Base-by-base conservation (phyloP, 306 rosid species). In the Abrus pulchellus region DNA sequence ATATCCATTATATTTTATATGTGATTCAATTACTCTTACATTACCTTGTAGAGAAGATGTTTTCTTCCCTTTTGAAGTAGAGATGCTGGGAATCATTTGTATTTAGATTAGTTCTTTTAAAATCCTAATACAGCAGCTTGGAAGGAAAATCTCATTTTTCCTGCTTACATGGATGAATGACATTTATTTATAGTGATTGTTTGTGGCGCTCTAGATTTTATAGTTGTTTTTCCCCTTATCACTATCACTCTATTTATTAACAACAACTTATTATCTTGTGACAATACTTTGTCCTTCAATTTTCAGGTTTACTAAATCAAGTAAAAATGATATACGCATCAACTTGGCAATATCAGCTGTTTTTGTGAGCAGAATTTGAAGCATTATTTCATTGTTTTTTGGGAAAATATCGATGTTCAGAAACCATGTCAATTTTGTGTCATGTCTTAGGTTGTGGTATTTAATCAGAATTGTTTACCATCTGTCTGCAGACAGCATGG, bases 231-330 rank as follows among this genome's bases (percentile, higher is more conserved):
- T 10, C 14, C 79, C 29, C 33, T 40, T 43, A 38, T 60, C 64
- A 76, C 76, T 64, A 33, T 14, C 52, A 6, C 47, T 65, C 54
- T 53, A 40, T 74, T 54, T 2, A 0, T 4, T 20, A 69, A 43
- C 47, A 32, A 32, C 10, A 34, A 50, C 81, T 3, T 70, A 34
- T 59, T 67, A 64, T 67, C 41, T 62, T 69, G n/a, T 77, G 74
- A 76, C 63, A 33, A 75, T 63, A 62, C 57, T 81, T 78, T 85
- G 65, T 64, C 64, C 76, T 72, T 65, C 78, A 72, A 55, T 80
- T 90, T 83, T 82, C 91, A 95, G 99, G 92, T 89, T 87, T 87
- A 72, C 96, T 71, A 95, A 91, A 80, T 95, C 97, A n/a, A 84
- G 90, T 83, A 72, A 72, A 81, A 89, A 86, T 83, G 99, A 91